Evolutionary conservation across 805 yeast species (phyloP).

Genomic region (Starmerella gropengiesseri): DNA sequence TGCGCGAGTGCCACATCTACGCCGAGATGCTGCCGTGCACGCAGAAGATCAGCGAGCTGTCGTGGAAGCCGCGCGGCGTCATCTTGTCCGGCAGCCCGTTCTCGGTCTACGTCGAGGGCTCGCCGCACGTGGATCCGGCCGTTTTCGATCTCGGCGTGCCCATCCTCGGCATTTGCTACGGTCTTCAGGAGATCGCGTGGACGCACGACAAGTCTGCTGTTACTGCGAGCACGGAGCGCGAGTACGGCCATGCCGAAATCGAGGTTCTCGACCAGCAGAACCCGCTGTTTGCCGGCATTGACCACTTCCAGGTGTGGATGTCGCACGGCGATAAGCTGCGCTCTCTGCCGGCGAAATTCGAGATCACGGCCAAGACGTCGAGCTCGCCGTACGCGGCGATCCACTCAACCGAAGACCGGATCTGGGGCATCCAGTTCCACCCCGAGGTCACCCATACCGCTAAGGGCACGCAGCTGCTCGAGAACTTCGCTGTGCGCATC

Average conservation of each 20-base stretch:
- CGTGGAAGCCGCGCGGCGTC: constrained; percentile 94
- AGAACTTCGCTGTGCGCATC: constrained; percentile 85
- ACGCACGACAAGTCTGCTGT: constrained; percentile 70
- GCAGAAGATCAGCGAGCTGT: constrained; percentile 82
- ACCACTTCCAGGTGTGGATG: constrained; percentile 98
- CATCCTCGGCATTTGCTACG: constrained; percentile 94
- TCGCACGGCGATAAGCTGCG: constrained; percentile 95
- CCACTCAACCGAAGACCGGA: constrained; percentile 57
- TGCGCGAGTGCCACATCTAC: constrained; percentile 94
- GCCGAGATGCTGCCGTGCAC: constrained; percentile 99
- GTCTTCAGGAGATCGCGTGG: constrained; percentile 99
- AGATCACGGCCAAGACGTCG: constrained; percentile 77
- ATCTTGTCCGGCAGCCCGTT: constrained; percentile 96
- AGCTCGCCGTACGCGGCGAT: constrained; percentile 96
- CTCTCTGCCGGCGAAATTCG: constrained; percentile 80
- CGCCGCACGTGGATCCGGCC: constrained; percentile 95
- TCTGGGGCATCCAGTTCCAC: constrained; percentile 96
- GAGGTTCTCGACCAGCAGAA: constrained; percentile 56
- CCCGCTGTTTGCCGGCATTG: constrained; percentile 76
- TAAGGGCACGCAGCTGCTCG: constrained; percentile 76
- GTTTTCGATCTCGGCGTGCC: constrained; percentile 87
- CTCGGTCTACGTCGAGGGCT: constrained; percentile 89
- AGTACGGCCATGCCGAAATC: constrained; percentile 92
- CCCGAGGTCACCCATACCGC: constrained; percentile 97
- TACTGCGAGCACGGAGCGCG: constrained; percentile 92